Evolutionary conservation across 192 early-diverging fungal species (phyloP).

Genomic region (Backusella parvicylindrica): DNA sequence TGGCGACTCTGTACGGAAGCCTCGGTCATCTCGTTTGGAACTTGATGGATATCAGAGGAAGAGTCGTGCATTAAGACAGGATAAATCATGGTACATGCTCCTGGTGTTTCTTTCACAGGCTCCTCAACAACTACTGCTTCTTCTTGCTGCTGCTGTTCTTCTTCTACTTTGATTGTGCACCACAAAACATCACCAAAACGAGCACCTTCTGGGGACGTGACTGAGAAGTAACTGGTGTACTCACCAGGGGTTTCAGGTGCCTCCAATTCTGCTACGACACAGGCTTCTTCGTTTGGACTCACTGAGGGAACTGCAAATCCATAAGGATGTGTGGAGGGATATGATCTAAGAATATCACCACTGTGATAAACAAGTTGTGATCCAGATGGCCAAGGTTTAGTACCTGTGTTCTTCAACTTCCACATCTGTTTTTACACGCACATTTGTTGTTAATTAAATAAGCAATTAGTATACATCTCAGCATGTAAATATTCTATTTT

Average conservation of each 20-base stretch:
- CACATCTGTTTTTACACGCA: constrained; percentile 55
- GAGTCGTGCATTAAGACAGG: background rate
- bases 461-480: background rate
- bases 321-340: constrained; percentile 40
- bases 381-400: constrained; percentile 55
- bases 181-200: constrained; percentile 66
- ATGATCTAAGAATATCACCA: constrained; percentile 39
- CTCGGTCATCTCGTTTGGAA: background rate
- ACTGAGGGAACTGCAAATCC: constrained; percentile 43
- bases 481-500: background rate
- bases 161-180: constrained; percentile 57
- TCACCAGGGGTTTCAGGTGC: constrained; percentile 58
- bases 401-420: constrained; percentile 63
- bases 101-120: background rate
- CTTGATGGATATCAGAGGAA: background rate
- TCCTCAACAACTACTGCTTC: background rate
- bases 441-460: background rate
- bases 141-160: background rate
- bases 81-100: background rate
- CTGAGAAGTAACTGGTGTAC: constrained; percentile 60
- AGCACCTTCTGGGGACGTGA: constrained; percentile 53
- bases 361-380: constrained; percentile 52
- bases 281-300: constrained; percentile 47
- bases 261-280: constrained; percentile 60
- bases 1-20: background rate